Base-by-base conservation (phyloP, 1,139 yeast genomes). In the Yamadazyma songkhlaensis region DNA sequence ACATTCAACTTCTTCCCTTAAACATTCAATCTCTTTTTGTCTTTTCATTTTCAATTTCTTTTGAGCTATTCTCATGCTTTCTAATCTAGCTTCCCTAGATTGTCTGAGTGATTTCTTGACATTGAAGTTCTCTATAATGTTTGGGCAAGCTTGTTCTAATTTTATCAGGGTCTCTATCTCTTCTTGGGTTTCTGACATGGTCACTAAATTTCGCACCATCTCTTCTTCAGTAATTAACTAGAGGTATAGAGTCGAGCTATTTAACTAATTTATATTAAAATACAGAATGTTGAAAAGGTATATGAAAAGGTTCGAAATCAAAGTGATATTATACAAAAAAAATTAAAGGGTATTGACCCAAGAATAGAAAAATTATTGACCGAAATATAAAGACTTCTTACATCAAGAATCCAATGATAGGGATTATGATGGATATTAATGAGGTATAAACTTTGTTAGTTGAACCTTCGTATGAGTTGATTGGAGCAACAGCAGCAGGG, bases 31-130 rank as follows among this genome's bases (percentile, higher is more conserved):
- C 22, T 40, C 41, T 15, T 23, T 15, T 14, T 31, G 20, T 9
- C 43, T 32, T 13, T 30, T 37, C 11, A 11, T 17, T 31, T 35
- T 35, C 10, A 42, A 28, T 9, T 28, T 24, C 27, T 26, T 42
- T 21, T 41, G 45, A 6, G 40, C 33, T 9, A 35, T 28, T 34
- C 44, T 38, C 43, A 37, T 41, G 9, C 25, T 17, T 17, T 15
- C 22, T 10, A 29, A 11, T 13, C 31, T 15, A 6, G 23, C 13
- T 20, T 29, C 6, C 17, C 24, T 29, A 4, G 31, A 6, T 17
- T 20, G 23, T 27, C 28, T 11, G 7, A 7, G 14, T 8, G 7
- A 25, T 25, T 25, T 11, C 13, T 25, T 11, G 13, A 10, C 8
- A 6, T 25, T 25, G 13, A 25, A 17, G 6, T 17, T 17, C 4